Evolutionary conservation across 1,284 basidiomycete species (phyloP).

Genomic region (Abortiporus biennis): DNA sequence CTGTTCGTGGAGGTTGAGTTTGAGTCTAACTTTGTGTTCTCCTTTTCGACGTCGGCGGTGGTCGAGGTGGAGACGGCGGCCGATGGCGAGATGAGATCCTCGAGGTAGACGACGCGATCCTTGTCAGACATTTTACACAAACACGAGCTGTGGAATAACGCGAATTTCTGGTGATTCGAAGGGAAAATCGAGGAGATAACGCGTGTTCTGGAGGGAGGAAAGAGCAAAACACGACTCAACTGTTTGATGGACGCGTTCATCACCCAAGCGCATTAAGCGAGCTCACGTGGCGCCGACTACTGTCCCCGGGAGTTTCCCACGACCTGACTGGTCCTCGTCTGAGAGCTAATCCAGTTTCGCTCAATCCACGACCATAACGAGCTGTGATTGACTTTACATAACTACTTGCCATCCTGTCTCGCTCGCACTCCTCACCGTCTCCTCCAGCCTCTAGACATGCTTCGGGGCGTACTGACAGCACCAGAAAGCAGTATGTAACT

Average conservation of each 20-base stretch:
- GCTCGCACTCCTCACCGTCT: constrained; percentile 72
- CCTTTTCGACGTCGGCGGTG: constrained; percentile 9
- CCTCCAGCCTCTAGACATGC: constrained; percentile 38
- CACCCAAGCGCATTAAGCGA: too few species aligned
- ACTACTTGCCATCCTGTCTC: constrained; percentile 72
- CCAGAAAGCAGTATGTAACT: constrained; percentile 13
- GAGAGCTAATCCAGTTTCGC: too few species aligned
- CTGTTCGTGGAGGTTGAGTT: constrained; percentile 9
- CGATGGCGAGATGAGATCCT: constrained; percentile 40
- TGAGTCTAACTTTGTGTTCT: constrained; percentile 9
- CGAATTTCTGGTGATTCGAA: not conserved
- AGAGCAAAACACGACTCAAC: too few species aligned
- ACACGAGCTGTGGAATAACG: not conserved
- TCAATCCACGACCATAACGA: too few species aligned
- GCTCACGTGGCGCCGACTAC: too few species aligned
- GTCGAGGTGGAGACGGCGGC: too few species aligned
- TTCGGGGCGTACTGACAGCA: constrained; percentile 21
- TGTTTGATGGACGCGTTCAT: too few species aligned
- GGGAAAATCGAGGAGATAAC: too few species aligned
- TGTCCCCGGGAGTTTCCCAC: too few species aligned
- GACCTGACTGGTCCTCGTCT: too few species aligned
- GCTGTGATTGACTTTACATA: too few species aligned
- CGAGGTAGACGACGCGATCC: constrained; percentile 42
- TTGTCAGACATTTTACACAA: constrained; percentile 26
- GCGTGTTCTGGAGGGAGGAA: too few species aligned